phyloP scores from a whole-genome alignment of 2,329 filamentous ascomycete genomes.

The Exserohilum turcica region DNA sequence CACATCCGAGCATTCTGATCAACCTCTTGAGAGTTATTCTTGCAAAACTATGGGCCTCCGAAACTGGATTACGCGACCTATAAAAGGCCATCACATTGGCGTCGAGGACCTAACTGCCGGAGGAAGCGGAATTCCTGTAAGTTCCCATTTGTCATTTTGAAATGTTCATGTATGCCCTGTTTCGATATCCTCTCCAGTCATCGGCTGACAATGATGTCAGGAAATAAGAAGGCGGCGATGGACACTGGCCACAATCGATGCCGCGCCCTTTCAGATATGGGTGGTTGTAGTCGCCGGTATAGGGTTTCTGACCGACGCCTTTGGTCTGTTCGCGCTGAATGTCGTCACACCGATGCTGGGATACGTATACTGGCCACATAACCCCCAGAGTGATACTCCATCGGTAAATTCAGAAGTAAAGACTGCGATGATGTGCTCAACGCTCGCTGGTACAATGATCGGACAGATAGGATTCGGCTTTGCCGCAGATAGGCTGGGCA shows the following conservation, averaged over 20 bases:
- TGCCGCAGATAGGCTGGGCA: conserved; percentile 46
- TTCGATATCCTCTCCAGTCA: neutral
- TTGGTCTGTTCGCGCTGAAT: conserved; percentile 49
- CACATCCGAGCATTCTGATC: neutral
- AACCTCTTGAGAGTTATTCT: neutral
- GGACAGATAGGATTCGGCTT: conserved; percentile 48
- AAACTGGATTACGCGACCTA: conserved; percentile 39
- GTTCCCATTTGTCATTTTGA: neutral
- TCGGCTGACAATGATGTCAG: conserved; percentile 5
- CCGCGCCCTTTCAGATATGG: conserved; percentile 42
- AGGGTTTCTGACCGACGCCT: conserved; percentile 49
- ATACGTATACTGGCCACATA: conserved; percentile 47
- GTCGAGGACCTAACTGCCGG: conserved; percentile 40
- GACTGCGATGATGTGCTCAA: conserved; percentile 48
- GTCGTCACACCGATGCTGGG: conserved; percentile 49
- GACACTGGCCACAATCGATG: conserved; percentile 43
- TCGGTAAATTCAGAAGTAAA: conserved; percentile 36
- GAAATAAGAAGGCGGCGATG: conserved; percentile 37
- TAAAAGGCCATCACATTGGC: conserved; percentile 37
- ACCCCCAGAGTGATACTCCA: conserved; percentile 29
- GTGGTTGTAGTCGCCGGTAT: conserved; percentile 49
- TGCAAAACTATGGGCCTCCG: conserved; percentile 32
- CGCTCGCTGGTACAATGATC: conserved; percentile 47
- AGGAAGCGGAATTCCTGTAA: conserved; percentile 40
- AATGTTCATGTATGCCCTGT: neutral